phyloP scores from a whole-genome alignment of 192 early-diverging fungal genomes.

The Umbelopsis sp. region DNA sequence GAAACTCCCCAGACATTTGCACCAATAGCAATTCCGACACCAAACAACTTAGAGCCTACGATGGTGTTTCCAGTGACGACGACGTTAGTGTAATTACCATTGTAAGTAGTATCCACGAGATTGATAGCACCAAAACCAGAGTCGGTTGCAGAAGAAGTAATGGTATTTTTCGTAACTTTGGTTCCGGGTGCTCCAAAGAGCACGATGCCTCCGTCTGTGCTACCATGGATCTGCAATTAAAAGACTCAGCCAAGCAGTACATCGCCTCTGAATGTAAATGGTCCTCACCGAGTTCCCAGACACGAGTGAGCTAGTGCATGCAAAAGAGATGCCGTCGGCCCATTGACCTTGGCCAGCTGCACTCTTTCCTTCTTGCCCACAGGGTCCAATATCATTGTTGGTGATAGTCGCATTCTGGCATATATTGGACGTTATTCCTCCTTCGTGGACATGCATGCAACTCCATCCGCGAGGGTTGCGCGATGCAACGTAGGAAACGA shows the following conservation, averaged over 20 bases:
- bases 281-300: conserved; percentile 6
- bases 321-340: conserved; percentile 10
- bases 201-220: conserved; percentile 5
- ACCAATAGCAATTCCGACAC: not conserved
- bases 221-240: not conserved
- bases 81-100: not conserved
- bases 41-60: not conserved
- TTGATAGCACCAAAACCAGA: conserved; percentile 1
- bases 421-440: not conserved
- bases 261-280: not conserved
- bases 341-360: not conserved
- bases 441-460: conserved; percentile 1
- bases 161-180: not conserved
- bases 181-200: conserved; percentile 1
- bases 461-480: conserved; percentile 10
- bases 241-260: not conserved
- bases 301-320: not conserved
- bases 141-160: not conserved
- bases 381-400: conserved; percentile 4
- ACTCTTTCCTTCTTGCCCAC: not conserved
- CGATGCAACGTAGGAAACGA: conserved; percentile 3
- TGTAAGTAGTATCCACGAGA: not conserved
- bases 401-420: not conserved
- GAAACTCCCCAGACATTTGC: not conserved
- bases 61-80: conserved; percentile 2